Conservation (phyloP, 83 land plant species). For the Picea abies region DNA sequence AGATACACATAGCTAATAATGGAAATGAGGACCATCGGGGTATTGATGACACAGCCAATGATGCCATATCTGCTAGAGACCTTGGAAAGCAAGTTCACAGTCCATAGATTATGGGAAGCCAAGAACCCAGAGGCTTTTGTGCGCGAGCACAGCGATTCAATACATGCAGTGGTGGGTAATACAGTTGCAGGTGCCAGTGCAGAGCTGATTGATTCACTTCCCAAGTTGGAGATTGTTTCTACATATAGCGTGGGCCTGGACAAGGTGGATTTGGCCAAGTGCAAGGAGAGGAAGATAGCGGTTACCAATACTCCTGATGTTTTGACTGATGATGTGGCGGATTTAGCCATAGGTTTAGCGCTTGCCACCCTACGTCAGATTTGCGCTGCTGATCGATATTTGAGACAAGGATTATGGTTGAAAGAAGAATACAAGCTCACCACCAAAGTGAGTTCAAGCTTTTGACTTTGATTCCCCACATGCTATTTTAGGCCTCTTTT, state of each 20-base stretch:
- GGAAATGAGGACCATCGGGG: constrained; percentile 42
- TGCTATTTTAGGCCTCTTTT: too few relatives aligned
- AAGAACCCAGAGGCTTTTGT: constrained; percentile 27
- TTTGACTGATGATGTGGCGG: constrained; percentile 85
- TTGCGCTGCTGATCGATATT: constrained; percentile 65
- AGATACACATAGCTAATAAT: too few relatives aligned
- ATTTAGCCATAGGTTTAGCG: constrained; percentile 71
- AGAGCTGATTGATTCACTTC: constrained; percentile 63
- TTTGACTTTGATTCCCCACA: too few relatives aligned
- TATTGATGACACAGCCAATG: constrained; percentile 54
- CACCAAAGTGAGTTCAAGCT: constrained; percentile 42
- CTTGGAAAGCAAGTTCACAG: constrained; percentile 51
- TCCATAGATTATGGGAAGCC: constrained; percentile 43
- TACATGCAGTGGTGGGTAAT: constrained; percentile 72
- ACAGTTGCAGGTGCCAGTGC: constrained; percentile 47
- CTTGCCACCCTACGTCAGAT: constrained; percentile 59
- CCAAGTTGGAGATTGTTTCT: constrained; percentile 77
- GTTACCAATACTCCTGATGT: constrained; percentile 91
- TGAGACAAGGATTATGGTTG: constrained; percentile 74
- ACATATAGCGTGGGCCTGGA: constrained; percentile 81
- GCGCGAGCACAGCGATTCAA: constrained; percentile 21
- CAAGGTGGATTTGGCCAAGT: constrained; percentile 69
- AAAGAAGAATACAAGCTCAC: constrained; percentile 63
- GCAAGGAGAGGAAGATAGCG: constrained; percentile 70
- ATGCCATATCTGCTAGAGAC: constrained; percentile 50